A percentile compares a stretch with the other conserved stretches of the same genome.
phyloP scores from a whole-genome alignment of 2,329 filamentous ascomycete species.

The Beauveria sp. region DNA sequence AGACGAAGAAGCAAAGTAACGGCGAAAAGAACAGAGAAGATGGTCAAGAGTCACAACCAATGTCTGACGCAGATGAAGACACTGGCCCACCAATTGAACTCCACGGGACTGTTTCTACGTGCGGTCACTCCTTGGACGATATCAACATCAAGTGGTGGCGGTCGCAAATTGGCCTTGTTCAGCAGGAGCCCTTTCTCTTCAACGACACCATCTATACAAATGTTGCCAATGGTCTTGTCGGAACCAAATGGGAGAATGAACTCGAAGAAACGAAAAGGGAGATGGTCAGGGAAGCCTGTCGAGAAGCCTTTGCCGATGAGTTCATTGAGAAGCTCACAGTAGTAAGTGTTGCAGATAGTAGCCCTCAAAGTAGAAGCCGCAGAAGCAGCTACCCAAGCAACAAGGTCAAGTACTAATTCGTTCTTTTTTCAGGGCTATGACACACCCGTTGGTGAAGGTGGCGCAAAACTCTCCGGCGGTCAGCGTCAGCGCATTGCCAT shows the following conservation, averaged over 20 bases:
- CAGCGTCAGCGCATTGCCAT: conserved; percentile 68
- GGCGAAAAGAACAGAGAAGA: conserved; percentile 15
- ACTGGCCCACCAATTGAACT: conserved; percentile 38
- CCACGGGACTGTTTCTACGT: conserved; percentile 40
- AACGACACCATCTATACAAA: conserved; percentile 58
- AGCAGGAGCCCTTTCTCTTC: conserved; percentile 63
- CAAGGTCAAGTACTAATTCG: conserved; percentile 10
- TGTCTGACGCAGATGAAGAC: conserved; percentile 21
- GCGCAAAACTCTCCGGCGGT: conserved; percentile 72
- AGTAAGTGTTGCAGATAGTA: conserved; percentile 22
- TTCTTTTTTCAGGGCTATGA: conserved; percentile 51
- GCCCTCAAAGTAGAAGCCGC: no score
- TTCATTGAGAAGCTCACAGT: conserved; percentile 59
- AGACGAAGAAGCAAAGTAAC: conserved; percentile 28
- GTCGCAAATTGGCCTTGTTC: conserved; percentile 55
- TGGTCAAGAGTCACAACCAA: not conserved
- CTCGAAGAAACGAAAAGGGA: conserved; percentile 47
- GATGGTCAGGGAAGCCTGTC: conserved; percentile 56
- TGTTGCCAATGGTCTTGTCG: conserved; percentile 50
- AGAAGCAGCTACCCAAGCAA: not conserved
- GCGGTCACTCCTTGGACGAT: conserved; percentile 45
- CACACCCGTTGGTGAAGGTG: conserved; percentile 68
- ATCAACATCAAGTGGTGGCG: conserved; percentile 58
- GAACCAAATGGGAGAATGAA: conserved; percentile 43
- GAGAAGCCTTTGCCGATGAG: conserved; percentile 61